These are phyloP conservation scores for Trametes cingulata DNA, from an alignment of 768 basidiomycete species.

Conservation along the genomic window DNA sequence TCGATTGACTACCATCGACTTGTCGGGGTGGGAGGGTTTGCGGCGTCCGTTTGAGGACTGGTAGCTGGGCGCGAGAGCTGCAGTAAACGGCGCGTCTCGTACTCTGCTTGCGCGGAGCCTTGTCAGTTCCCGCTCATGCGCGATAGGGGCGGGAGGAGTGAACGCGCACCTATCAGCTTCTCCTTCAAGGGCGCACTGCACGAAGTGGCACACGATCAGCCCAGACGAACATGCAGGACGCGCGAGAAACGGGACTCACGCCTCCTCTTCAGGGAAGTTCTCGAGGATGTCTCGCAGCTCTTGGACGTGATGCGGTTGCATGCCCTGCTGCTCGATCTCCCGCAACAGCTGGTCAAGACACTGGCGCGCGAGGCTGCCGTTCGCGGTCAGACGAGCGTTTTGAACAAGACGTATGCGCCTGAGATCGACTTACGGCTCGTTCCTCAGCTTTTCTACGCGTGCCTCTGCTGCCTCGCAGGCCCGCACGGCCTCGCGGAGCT, in stretches of 20 bases:
- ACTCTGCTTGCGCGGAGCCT: not conserved
- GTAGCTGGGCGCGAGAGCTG: not conserved
- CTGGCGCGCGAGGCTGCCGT: not conserved
- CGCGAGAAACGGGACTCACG: not conserved
- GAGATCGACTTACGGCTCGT: not conserved
- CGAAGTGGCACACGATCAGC: not conserved
- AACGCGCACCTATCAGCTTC: not conserved
- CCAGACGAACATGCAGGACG: not conserved
- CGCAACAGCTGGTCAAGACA: not conserved
- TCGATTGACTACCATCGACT: too few species aligned
- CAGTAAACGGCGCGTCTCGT: slow-evolving; percentile 1
- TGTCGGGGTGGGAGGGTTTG: too few species aligned
- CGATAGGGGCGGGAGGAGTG: too few species aligned
- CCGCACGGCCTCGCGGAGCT: slow-evolving; percentile 1
- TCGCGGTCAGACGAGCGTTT: not conserved
- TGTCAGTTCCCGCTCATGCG: not conserved
- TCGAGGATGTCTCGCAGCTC: slow-evolving; percentile 5
- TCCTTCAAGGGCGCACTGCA: not conserved
- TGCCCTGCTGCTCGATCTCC: not conserved
- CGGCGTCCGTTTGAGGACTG: too few species aligned
- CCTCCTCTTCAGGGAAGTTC: slow-evolving; percentile 2
- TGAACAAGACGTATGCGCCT: not conserved
- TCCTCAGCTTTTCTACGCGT: not conserved
- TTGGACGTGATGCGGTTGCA: not conserved
- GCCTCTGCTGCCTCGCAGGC: not conserved